These are phyloP conservation scores for Oryza rufipogon DNA, from an alignment of 176 grass and related monocot genomes.

Conservation along the genomic window DNA sequence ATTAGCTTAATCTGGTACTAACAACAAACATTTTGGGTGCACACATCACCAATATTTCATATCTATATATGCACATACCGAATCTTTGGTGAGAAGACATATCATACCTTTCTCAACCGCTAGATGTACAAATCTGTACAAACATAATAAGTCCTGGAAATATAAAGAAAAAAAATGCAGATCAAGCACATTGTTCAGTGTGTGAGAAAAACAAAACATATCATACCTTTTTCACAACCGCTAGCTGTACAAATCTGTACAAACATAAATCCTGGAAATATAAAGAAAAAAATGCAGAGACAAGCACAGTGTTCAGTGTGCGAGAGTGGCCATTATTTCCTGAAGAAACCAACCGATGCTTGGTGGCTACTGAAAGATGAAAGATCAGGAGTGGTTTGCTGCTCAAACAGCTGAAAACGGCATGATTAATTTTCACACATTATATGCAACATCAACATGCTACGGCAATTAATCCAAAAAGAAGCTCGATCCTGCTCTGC, in stretches of 20 bases:
- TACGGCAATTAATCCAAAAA: not conserved
- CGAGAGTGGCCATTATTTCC: slow-evolving; percentile 33
- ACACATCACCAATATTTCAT: not conserved
- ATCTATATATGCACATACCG: not conserved
- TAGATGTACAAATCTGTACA: slow-evolving; percentile 8
- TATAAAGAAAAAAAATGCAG: not conserved
- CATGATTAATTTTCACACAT: not conserved
- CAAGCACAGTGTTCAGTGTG: not conserved
- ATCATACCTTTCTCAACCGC: not conserved
- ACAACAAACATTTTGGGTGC: not conserved
- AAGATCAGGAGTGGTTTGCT: slow-evolving; percentile 4
- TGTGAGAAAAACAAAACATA: not conserved
- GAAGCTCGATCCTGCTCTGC: not conserved
- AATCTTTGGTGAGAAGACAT: not conserved
- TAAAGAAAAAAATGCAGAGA: not conserved
- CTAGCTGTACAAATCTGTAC: slow-evolving; percentile 3
- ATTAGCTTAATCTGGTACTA: not conserved
- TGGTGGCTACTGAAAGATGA: slow-evolving; percentile 17
- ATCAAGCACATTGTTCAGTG: not conserved
- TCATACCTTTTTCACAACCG: not conserved
- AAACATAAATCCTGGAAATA: not conserved
- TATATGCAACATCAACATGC: not conserved
- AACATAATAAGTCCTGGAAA: not conserved
- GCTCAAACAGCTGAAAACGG: not conserved
- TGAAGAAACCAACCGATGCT: slow-evolving; percentile 13